A percentile compares a stretch with the other conserved stretches of the same genome.
Evolutionary conservation across 495 filamentous ascomycete genomes (phyloP).

Genomic region (Aspergillus conjunctus): DNA sequence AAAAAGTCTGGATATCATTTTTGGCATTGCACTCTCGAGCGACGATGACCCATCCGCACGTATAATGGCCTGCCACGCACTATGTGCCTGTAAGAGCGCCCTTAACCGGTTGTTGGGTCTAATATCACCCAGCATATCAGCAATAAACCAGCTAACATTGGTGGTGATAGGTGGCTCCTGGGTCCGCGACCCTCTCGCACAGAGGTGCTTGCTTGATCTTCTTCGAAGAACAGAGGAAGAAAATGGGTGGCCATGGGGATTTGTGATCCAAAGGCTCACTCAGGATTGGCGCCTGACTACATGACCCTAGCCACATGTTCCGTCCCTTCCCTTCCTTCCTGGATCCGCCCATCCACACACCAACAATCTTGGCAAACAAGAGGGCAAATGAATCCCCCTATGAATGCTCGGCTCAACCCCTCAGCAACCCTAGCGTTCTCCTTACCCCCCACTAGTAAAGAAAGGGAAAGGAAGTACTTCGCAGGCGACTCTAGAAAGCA

Average conservation of each 20-base stretch:
- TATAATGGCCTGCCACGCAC: constrained; percentile 45
- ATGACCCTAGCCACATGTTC: constrained; percentile 9
- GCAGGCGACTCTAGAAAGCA: background rate
- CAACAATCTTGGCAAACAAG: background rate
- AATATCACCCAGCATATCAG: background rate
- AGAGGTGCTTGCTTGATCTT: constrained; percentile 27
- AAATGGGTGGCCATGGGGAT: constrained; percentile 33
- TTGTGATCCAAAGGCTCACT: constrained; percentile 23
- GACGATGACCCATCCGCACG: constrained; percentile 43
- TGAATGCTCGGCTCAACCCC: background rate
- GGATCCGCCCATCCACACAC: too few relatives aligned
- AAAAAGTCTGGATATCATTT: constrained; percentile 38
- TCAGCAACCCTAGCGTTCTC: background rate
- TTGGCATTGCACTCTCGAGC: constrained; percentile 42
- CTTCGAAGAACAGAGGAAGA: constrained; percentile 30
- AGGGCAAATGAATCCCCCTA: background rate
- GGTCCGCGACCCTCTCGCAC: constrained; percentile 32
- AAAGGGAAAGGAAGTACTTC: background rate
- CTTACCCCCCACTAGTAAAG: background rate
- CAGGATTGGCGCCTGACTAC: constrained; percentile 23
- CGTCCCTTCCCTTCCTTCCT: background rate
- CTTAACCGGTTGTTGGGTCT: background rate
- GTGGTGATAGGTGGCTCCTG: constrained; percentile 34
- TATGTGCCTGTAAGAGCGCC: constrained; percentile 38
- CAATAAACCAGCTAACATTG: constrained; percentile 8